Evolutionary conservation across 179 eudicot genomes (phyloP).

Genomic region (Silene noctiflora): DNA sequence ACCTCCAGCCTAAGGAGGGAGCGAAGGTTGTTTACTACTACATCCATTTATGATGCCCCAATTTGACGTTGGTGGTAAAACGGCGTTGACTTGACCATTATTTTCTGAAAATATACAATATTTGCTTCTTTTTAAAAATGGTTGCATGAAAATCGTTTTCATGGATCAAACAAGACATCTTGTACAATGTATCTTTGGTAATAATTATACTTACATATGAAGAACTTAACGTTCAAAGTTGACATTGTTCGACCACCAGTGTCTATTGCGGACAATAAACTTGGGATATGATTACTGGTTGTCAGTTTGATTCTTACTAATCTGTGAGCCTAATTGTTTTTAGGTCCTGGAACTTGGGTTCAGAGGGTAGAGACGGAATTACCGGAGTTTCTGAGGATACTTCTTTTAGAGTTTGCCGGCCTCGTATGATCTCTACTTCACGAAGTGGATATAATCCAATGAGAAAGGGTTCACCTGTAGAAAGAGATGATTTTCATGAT

Average conservation of each 20-base stretch:
- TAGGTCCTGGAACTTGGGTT: slow-evolving; percentile 33
- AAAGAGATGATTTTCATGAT: slow-evolving; percentile 33
- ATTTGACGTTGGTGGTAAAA: not conserved
- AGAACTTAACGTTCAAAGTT: not conserved
- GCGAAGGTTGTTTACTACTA: no score
- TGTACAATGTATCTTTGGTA: not conserved
- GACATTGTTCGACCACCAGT: not conserved
- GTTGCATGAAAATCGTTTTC: not conserved
- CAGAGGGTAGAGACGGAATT: slow-evolving; percentile 22
- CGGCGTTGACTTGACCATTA: not conserved
- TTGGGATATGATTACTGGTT: not conserved
- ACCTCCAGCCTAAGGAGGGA: not conserved
- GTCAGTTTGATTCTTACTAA: slow-evolving; percentile 14
- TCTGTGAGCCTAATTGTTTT: slow-evolving; percentile 3
- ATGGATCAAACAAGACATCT: not conserved
- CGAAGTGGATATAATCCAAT: slow-evolving; percentile 31
- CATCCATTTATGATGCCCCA: not conserved
- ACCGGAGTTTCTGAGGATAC: slow-evolving; percentile 18
- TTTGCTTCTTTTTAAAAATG: not conserved
- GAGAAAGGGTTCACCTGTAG: slow-evolving; percentile 45
- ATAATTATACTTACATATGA: not conserved
- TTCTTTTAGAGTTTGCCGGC: slow-evolving; percentile 32
- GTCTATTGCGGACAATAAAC: not conserved
- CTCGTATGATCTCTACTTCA: slow-evolving; percentile 30
- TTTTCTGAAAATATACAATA: no score